phyloP scores from a whole-genome alignment of 2,329 filamentous ascomycete genomes.

The Orbilia brochopaga region DNA sequence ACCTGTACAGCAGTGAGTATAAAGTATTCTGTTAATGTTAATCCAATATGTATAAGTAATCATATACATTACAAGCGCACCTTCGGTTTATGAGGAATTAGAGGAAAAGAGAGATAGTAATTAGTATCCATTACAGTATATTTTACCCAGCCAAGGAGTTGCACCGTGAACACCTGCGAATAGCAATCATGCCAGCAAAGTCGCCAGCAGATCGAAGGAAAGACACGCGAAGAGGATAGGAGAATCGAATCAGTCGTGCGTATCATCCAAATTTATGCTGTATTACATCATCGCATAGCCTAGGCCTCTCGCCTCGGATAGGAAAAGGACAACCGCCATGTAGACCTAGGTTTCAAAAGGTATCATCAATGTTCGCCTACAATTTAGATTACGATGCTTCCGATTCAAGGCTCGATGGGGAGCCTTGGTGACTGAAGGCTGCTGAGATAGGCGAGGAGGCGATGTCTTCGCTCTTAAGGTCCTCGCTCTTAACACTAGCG shows the following conservation, averaged over 20 bases:
- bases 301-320: neutral
- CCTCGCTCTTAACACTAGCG: slow-evolving; percentile 30
- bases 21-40: slow-evolving; percentile 16
- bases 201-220: neutral
- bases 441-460: slow-evolving; percentile 40
- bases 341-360: neutral
- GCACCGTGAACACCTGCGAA: slow-evolving; percentile 34
- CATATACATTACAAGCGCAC: slow-evolving; percentile 9
- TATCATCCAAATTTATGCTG: neutral
- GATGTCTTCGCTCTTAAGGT: slow-evolving; percentile 37
- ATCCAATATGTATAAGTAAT: slow-evolving; percentile 17
- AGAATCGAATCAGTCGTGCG: neutral
- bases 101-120: slow-evolving; percentile 8
- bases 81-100: neutral
- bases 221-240: neutral
- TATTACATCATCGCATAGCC: neutral
- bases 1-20: too few relatives aligned
- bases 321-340: neutral
- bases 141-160: slow-evolving; percentile 22
- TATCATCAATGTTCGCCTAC: slow-evolving; percentile 9
- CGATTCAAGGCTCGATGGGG: slow-evolving; percentile 35
- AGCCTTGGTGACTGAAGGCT: slow-evolving; percentile 38
- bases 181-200: slow-evolving; percentile 7
- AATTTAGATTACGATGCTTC: slow-evolving; percentile 29
- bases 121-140: slow-evolving; percentile 35